These are phyloP conservation scores for Sphagnum tenellum DNA, from an alignment of 225 moss, liverwort and hornwort species.

Conservation along the genomic window DNA sequence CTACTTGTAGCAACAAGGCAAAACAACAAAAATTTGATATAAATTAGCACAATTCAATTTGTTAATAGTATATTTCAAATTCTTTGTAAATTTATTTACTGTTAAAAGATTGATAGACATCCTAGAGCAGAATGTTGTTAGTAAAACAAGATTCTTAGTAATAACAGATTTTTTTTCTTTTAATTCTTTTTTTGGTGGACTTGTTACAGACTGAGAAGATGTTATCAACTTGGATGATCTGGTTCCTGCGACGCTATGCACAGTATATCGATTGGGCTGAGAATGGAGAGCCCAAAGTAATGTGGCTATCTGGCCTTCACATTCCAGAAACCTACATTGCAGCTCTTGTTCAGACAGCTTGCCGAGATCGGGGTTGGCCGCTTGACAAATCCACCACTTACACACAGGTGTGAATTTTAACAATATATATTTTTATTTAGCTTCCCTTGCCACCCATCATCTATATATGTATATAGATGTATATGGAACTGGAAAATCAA, in stretches of 20 bases:
- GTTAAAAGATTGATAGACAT: no score
- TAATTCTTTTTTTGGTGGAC: no score
- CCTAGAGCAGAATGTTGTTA: no score
- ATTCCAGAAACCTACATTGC: slow-evolving; percentile 89
- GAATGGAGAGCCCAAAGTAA: slow-evolving; percentile 69
- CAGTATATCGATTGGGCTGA: slow-evolving; percentile 67
- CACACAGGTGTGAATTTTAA: slow-evolving; percentile 33
- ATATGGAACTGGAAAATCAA: background rate
- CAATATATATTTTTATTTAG: background rate
- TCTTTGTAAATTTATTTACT: no score
- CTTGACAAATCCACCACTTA: slow-evolving; percentile 70
- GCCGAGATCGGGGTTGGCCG: slow-evolving; percentile 80
- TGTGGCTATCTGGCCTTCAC: slow-evolving; percentile 92
- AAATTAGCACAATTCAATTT: no score
- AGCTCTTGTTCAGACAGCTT: slow-evolving; percentile 85
- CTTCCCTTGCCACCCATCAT: background rate
- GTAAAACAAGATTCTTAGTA: no score
- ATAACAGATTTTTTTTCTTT: no score
- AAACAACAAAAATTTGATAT: no score
- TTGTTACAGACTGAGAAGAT: slow-evolving; percentile 73
- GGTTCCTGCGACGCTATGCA: slow-evolving; percentile 55
- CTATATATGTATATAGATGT: background rate
- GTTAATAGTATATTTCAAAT: no score
- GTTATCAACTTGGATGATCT: slow-evolving; percentile 84
- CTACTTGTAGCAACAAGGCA: no score